A percentile compares a stretch with the other conserved stretches of the same genome.
Conservation (phyloP, 345 rosid genomes). For the Citrus maxima region DNA sequence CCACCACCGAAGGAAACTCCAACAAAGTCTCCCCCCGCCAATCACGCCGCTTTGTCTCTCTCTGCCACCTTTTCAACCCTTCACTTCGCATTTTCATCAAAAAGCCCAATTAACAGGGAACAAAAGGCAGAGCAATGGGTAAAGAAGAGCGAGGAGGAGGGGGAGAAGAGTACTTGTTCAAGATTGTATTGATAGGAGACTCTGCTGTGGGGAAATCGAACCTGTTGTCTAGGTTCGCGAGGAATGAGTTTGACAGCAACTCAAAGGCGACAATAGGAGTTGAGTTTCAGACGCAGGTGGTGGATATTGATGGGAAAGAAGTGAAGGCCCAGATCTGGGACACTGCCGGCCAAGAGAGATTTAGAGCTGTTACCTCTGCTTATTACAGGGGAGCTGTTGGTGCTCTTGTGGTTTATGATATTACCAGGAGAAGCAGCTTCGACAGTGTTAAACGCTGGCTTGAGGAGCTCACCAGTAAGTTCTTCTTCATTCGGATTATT, state of each 20-base stretch:
- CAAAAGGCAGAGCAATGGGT: slow-evolving; percentile 36
- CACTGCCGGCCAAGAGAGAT: slow-evolving; percentile 97
- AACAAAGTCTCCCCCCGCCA: slow-evolving; percentile 29
- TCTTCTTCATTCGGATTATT: background rate
- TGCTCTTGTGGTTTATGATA: slow-evolving; percentile 87
- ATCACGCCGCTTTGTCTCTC: slow-evolving; percentile 44
- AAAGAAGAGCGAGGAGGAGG: slow-evolving; percentile 28
- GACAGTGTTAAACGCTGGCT: slow-evolving; percentile 91
- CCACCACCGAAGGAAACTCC: background rate
- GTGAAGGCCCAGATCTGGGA: slow-evolving; percentile 99
- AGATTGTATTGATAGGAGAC: slow-evolving; percentile 90
- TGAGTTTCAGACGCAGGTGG: slow-evolving; percentile 79
- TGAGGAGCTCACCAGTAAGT: slow-evolving; percentile 75
- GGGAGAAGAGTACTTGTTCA: slow-evolving; percentile 80
- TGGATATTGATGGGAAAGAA: slow-evolving; percentile 87
- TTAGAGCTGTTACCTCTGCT: slow-evolving; percentile 92
- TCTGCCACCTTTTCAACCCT: slow-evolving; percentile 20
- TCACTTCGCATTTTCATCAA: slow-evolving; percentile 2
- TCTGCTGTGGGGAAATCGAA: slow-evolving; percentile 96
- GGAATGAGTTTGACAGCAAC: slow-evolving; percentile 82
- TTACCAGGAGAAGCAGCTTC: slow-evolving; percentile 64
- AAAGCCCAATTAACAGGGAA: background rate
- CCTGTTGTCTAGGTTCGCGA: slow-evolving; percentile 68
- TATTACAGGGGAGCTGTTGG: slow-evolving; percentile 97
- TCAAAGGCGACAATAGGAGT: slow-evolving; percentile 95